A percentile compares a stretch with the other conserved stretches of the same genome.
Evolutionary conservation across 1,284 basidiomycete species (phyloP).

Genomic region (Cutaneotrichosporon spelunceum): DNA sequence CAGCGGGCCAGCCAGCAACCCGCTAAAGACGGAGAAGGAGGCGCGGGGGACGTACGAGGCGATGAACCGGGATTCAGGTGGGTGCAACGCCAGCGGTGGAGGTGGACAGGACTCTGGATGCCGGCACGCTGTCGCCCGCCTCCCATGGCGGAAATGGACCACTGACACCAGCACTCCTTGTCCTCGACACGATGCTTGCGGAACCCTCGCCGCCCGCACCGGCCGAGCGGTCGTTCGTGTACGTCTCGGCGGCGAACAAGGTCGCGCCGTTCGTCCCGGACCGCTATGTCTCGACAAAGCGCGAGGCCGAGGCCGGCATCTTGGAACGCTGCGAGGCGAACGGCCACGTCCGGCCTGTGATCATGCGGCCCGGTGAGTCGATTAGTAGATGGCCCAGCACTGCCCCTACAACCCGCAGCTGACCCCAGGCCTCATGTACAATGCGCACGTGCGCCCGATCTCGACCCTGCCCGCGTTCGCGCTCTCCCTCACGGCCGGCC

Average conservation of each 20-base stretch:
- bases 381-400: constrained; percentile 6
- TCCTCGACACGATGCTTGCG: constrained; percentile 66
- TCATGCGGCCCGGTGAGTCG: constrained; percentile 76
- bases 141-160: no score
- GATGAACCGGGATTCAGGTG: constrained; percentile 88
- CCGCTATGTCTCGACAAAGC: constrained; percentile 83
- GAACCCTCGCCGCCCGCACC: constrained; percentile 23
- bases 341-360: constrained; percentile 56
- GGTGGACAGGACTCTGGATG: no score
- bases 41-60: constrained; percentile 63
- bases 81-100: constrained; percentile 36
- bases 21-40: constrained; percentile 56
- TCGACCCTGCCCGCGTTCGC: constrained; percentile 81
- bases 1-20: constrained; percentile 57
- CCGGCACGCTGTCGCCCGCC: no score
- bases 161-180: constrained; percentile 53
- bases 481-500: constrained; percentile 69
- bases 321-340: constrained; percentile 8
- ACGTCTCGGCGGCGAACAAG: constrained; percentile 90
- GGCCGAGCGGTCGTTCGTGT: constrained; percentile 66
- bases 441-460: constrained; percentile 84
- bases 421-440: constrained; percentile 80
- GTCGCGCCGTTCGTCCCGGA: constrained; percentile 79
- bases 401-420: not conserved
- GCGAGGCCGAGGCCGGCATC: constrained; percentile 66